Conservation (phyloP, 2,329 filamentous ascomycete genomes). For the Paecilomyces fulvus region DNA sequence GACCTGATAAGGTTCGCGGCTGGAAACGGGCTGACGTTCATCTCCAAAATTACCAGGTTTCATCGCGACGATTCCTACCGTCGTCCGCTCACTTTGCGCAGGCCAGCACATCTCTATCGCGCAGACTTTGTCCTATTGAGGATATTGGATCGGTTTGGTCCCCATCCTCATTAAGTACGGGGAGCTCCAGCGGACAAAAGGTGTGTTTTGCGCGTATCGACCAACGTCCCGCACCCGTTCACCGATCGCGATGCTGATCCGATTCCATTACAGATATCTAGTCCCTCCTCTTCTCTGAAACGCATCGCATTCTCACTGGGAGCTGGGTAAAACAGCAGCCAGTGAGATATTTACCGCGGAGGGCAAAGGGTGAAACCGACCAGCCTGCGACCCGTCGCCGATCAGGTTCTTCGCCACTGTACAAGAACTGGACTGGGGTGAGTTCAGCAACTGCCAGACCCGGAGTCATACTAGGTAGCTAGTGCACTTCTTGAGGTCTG, state of each 20-base stretch:
- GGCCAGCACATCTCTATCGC: neutral
- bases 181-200: neutral
- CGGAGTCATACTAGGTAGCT: neutral
- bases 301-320: neutral
- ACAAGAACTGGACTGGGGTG: neutral
- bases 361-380: neutral
- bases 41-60: neutral
- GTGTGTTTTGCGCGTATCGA: constrained; percentile 1
- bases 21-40: neutral
- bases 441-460: neutral
- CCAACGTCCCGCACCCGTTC: neutral
- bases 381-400: neutral
- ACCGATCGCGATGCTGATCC: neutral
- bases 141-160: neutral
- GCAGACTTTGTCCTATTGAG: neutral
- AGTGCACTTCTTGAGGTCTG: neutral
- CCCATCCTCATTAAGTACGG: neutral
- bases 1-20: neutral
- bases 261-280: neutral
- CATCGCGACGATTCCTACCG: neutral
- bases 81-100: neutral
- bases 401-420: neutral
- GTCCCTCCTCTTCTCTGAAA: neutral
- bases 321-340: neutral
- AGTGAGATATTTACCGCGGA: neutral